Evolutionary conservation across 306 rosid species (phyloP).

Genomic region (Hylodesmum podocarpum): DNA sequence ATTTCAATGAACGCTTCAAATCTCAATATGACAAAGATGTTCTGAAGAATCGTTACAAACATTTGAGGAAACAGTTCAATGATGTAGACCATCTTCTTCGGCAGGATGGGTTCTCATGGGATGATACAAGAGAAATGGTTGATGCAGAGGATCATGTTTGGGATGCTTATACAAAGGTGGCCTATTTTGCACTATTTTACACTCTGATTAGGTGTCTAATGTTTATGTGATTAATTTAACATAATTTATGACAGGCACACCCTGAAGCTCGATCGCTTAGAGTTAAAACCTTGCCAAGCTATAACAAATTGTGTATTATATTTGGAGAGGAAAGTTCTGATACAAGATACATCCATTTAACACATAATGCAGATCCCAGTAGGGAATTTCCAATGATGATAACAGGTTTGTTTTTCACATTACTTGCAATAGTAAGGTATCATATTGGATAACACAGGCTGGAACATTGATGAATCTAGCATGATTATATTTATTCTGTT

Average conservation of each 20-base stretch:
- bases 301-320: constrained; percentile 56
- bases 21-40: constrained; percentile 71
- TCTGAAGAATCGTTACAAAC: constrained; percentile 72
- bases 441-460: neutral
- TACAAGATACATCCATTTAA: constrained; percentile 58
- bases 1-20: constrained; percentile 62
- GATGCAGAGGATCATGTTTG: constrained; percentile 58
- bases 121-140: constrained; percentile 72
- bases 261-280: constrained; percentile 73
- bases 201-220: neutral
- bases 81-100: constrained; percentile 61
- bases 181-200: constrained; percentile 18
- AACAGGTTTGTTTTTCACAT: constrained; percentile 38
- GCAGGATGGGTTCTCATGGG: constrained; percentile 67
- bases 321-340: constrained; percentile 59
- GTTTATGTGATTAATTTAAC: constrained; percentile 37
- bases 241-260: constrained; percentile 57
- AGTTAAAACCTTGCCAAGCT: constrained; percentile 77
- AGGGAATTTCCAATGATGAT: constrained; percentile 41
- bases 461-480: neutral
- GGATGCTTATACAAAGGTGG: constrained; percentile 72
- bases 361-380: constrained; percentile 42
- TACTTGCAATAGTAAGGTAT: neutral
- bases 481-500: constrained; percentile 1
- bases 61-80: constrained; percentile 65